Base-by-base conservation (phyloP, 805 yeast genomes). In the Monosporozyma siamensis region DNA sequence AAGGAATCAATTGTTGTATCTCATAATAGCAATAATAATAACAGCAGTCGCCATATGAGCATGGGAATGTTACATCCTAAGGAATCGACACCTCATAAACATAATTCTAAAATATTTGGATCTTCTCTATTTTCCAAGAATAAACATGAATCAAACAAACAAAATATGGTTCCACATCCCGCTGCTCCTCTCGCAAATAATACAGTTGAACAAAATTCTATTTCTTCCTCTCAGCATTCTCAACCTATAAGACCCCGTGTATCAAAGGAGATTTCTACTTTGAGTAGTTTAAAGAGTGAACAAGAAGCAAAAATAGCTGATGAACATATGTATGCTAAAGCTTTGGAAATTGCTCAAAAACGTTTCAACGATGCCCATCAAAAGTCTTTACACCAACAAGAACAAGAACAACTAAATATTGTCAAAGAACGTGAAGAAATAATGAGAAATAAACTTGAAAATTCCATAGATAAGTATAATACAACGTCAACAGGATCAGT, bases 291-390 rank as follows among this genome's bases (percentile, higher is more conserved):
- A 20, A 22, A 20, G 12, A 24, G 26, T 24, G 26, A 25, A 4
- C 26, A 35, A 24, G 43, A 43, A 20, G 36, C 32, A 21, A 31
- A 34, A 26, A 18, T 52, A 15, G 37, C 74, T 22, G 71, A 71
- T 25, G 75, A 70, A 21, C 79, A 78, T 47, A 66, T 78, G 68
- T 78, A 78, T 52, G 70, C 68, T 7, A 62, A 65, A 46, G 86
- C 86, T 0, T 63, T 74, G 51, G 71, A 72, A 48, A 72, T 74
- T 20, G 84, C 87, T 0, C 65, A 71, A 58, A 67, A 66, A 44
- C 75, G 66, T 46, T 52, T 49, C 24, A 42, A 44, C 24, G 49
- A 50, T 34, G 22, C 48, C 1, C 43, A 40, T 14, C 30, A 29
- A 31, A 15, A 26, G 11, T 21, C 27, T 4, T 5, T 38, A 18